Percentiles rank a stretch among this genome's conserved stretches.
Evolutionary conservation across 1,139 yeast species (phyloP).

Genomic region (Lodderomyces theae): DNA sequence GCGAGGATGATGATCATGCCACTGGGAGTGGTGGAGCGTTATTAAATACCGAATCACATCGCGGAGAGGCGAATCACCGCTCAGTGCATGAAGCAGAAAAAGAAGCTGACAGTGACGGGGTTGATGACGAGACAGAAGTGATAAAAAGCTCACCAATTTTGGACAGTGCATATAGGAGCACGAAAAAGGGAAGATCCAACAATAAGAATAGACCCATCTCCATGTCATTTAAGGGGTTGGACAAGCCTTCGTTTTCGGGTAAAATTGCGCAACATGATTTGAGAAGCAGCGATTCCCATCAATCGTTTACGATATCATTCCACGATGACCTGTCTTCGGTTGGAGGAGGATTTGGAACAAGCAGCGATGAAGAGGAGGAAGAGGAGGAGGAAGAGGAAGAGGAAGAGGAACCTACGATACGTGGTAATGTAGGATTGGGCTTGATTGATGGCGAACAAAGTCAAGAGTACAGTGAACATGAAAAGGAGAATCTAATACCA

Average conservation of each 20-base stretch:
- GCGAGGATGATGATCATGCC: slow-evolving; percentile 9
- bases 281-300: slow-evolving; percentile 40
- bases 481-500: slow-evolving; percentile 9
- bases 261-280: slow-evolving; percentile 29
- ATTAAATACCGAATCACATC: slow-evolving; percentile 5
- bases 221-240: slow-evolving; percentile 65
- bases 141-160: slow-evolving; percentile 24
- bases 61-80: neutral
- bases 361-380: slow-evolving; percentile 28
- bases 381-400: slow-evolving; percentile 14
- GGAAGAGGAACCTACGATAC: slow-evolving; percentile 7
- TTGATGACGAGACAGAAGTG: slow-evolving; percentile 3
- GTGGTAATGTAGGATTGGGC: slow-evolving; percentile 3
- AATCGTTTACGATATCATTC: slow-evolving; percentile 41
- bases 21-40: no score
- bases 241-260: slow-evolving; percentile 53
- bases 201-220: slow-evolving; percentile 52
- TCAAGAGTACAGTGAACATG: slow-evolving; percentile 14
- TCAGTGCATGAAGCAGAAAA: neutral
- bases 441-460: slow-evolving; percentile 21
- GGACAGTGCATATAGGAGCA: slow-evolving; percentile 18
- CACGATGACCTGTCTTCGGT: slow-evolving; percentile 28
- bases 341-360: slow-evolving; percentile 32
- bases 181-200: slow-evolving; percentile 14
- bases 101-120: neutral